phyloP scores from a whole-genome alignment of 129 eudicot species.

The Lonicera japonica region DNA sequence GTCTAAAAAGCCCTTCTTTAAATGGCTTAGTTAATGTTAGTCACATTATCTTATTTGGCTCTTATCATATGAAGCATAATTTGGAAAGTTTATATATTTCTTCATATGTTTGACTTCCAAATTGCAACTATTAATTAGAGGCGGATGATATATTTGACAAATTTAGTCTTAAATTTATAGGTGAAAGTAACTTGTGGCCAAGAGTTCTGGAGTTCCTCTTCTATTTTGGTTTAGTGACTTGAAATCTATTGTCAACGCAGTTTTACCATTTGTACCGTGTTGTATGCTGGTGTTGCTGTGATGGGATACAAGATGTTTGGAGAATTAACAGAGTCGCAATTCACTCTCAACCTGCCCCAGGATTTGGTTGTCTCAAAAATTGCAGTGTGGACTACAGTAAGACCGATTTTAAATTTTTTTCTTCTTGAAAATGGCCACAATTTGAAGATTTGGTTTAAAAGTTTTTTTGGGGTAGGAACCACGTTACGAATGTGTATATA shows the following conservation, averaged over 20 bases:
- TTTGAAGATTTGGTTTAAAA: no score
- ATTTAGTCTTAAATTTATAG: background rate
- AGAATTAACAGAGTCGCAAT: constrained; percentile 70
- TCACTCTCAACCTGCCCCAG: constrained; percentile 78
- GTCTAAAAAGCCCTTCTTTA: no score
- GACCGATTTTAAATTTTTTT: constrained; percentile 2
- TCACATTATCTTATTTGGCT: no score
- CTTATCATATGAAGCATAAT: no score
- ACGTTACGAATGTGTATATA: no score
- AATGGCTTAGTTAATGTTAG: no score
- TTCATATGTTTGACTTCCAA: no score
- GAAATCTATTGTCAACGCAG: constrained; percentile 35
- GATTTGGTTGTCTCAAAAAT: constrained; percentile 67
- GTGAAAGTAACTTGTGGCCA: background rate
- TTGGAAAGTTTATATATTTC: no score
- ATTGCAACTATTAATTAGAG: background rate
- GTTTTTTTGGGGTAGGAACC: no score
- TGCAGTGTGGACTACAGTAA: constrained; percentile 95
- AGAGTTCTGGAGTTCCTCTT: background rate
- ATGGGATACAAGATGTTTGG: constrained; percentile 80
- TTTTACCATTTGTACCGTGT: constrained; percentile 53
- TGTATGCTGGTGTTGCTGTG: constrained; percentile 71
- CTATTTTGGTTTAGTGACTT: background rate
- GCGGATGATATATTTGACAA: background rate
- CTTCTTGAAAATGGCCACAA: no score